Evolutionary conservation across 176 grass and related monocot species (phyloP).

Genomic region (Musa acuminata): DNA sequence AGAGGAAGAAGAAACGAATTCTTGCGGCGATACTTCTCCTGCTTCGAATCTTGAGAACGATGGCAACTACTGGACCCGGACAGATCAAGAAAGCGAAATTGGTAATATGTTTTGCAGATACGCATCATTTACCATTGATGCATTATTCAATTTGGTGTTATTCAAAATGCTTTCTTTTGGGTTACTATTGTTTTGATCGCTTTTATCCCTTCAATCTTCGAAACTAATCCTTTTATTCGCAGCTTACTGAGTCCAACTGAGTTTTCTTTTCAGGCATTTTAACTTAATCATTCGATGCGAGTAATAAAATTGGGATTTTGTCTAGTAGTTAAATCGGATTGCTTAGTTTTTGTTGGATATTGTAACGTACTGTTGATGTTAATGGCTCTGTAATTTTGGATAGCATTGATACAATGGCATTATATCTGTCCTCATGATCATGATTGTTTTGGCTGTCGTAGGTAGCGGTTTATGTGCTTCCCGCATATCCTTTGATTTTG

Average conservation of each 20-base stretch:
- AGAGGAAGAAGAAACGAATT: too few species aligned
- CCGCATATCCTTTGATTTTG: too few species aligned
- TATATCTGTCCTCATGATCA: too few species aligned
- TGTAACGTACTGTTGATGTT: background rate
- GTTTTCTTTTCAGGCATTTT: background rate
- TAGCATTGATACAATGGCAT: too few species aligned
- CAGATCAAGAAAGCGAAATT: conserved; percentile 68
- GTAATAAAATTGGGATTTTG: background rate
- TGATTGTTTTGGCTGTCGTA: too few species aligned
- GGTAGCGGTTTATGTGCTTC: too few species aligned
- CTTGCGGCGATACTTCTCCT: too few species aligned
- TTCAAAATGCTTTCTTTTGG: background rate
- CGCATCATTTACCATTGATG: background rate
- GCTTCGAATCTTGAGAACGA: conserved; percentile 16
- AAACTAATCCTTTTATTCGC: background rate
- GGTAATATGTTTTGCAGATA: conserved; percentile 22
- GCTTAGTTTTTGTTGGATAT: background rate
- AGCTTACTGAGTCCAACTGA: background rate
- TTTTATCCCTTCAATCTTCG: background rate
- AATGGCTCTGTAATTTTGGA: background rate
- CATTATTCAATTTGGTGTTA: background rate
- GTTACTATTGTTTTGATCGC: background rate
- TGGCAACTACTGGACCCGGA: conserved; percentile 36
- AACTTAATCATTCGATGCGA: background rate
- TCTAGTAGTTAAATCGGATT: too few species aligned